phyloP scores from a whole-genome alignment of 139 green algal genomes.

The Bryopsis sp. region DNA sequence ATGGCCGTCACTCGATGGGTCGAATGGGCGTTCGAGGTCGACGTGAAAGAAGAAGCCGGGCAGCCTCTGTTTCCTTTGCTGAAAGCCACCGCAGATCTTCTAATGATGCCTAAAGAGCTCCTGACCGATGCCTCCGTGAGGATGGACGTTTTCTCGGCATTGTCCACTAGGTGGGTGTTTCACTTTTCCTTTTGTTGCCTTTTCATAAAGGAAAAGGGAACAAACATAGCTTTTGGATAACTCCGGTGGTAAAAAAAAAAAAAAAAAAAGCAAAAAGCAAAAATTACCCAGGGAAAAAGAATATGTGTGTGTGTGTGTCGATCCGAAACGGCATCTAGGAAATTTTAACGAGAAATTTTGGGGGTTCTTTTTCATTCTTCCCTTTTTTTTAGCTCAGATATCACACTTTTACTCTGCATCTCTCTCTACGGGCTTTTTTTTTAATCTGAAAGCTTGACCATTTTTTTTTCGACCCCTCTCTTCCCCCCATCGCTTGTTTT shows the following conservation, averaged over 20 bases:
- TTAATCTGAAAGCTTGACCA: not conserved
- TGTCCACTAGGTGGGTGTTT: not conserved
- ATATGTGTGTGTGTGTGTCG: not conserved
- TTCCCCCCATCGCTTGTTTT: not conserved
- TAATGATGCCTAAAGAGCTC: conserved; percentile 79
- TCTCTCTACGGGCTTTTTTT: not conserved
- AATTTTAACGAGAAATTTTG: not conserved
- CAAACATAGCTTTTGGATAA: not conserved
- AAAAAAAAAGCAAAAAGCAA: too few species aligned
- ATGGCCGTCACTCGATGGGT: conserved; percentile 15
- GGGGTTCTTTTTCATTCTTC: not conserved
- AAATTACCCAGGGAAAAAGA: too few species aligned
- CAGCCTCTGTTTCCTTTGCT: conserved; percentile 60
- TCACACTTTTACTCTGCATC: not conserved
- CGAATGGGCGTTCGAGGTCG: not conserved
- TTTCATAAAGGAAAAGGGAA: not conserved
- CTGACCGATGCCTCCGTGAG: conserved; percentile 4
- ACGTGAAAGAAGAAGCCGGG: not conserved
- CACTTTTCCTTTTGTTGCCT: not conserved
- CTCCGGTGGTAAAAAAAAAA: not conserved
- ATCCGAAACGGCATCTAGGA: not conserved
- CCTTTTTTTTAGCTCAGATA: too few species aligned
- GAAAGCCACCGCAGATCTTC: conserved; percentile 59
- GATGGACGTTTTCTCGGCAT: conserved; percentile 5
- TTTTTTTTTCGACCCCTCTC: not conserved